Evolutionary conservation across 78 protist species (phyloP), one percentile per base, ranked within the genome.

Genomic region (Tieghemostelium lacteum): DNA sequence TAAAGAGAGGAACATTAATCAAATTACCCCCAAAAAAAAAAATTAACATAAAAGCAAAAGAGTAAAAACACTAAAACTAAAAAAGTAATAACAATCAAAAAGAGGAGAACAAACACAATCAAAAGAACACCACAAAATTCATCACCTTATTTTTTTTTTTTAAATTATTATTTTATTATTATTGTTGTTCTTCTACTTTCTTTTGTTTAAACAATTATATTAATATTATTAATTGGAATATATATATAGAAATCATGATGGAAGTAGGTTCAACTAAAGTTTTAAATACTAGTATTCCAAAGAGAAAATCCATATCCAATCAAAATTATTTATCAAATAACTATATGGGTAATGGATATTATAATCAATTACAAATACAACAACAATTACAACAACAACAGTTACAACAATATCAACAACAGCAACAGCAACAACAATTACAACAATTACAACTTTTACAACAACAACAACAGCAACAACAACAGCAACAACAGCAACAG

Each of bases 221-320:
- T n/a, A n/a, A n/a, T n/a, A n/a, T n/a, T n/a, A n/a, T n/a, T n/a
- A n/a, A n/a, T n/a, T n/a, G n/a, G n/a, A n/a, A n/a, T n/a, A n/a
- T n/a, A n/a, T n/a, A n/a, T n/a, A n/a, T n/a, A n/a, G n/a, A n/a
- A n/a, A n/a, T n/a, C n/a, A 40, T n/a, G 0, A 67, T 67, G 74
- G 74, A 67, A 36, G 8, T 12, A 31, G 71, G 71, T 20, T 66
- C 74, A 67, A 67, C 74, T 14, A 67, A 67, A 67, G 57, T 67
- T 31, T 67, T 67, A 67, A 26, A 40, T 40, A 63, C 26, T 63
- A 63, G 19, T 34, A n/a, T 14, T 63, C 50, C n/a, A n/a, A n/a
- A n/a, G n/a, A n/a, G n/a, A n/a, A n/a, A n/a, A n/a, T n/a, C n/a
- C n/a, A n/a, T n/a, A n/a, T n/a, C 22, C 14, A 52, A 40, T 42